These are phyloP conservation scores for Kwoniella sp. DNA, from an alignment of 768 basidiomycete species.

Conservation along the genomic window DNA sequence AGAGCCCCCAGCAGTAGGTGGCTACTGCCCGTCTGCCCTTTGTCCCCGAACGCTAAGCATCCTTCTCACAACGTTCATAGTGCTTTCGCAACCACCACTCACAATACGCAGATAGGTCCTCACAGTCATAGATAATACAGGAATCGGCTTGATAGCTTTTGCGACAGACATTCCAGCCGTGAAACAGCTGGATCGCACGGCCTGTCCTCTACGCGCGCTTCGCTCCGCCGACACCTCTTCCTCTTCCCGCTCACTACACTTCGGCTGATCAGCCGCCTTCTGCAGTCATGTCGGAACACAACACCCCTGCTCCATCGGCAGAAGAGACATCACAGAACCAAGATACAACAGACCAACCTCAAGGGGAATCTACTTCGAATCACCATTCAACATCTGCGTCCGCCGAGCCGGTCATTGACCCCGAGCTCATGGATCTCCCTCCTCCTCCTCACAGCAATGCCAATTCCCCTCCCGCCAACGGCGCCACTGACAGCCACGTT, in stretches of 20 bases:
- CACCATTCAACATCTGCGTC: slow-evolving; percentile 1
- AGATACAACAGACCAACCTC: neutral
- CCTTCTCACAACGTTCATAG: neutral
- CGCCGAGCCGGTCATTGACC: slow-evolving; percentile 38
- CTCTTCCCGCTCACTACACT: neutral
- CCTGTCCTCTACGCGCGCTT: neutral
- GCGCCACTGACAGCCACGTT: neutral
- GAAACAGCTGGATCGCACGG: too few species aligned
- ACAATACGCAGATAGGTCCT: neutral
- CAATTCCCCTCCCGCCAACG: slow-evolving; percentile 6
- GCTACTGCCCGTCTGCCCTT: neutral
- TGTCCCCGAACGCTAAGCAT: neutral
- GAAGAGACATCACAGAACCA: neutral
- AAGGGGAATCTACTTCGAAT: neutral
- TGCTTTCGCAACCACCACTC: too few species aligned
- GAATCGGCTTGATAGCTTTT: too few species aligned
- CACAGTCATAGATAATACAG: neutral
- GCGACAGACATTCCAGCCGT: too few species aligned
- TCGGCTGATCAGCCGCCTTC: neutral
- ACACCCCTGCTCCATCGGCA: neutral
- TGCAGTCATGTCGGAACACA: neutral
- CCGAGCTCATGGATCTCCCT: slow-evolving; percentile 39
- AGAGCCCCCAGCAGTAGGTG: neutral
- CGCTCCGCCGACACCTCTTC: neutral
- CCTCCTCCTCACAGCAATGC: slow-evolving; percentile 27